Evolutionary conservation across 495 filamentous ascomycete genomes (phyloP), one percentile per base, ranked within the genome.

Genomic region (Amorphotheca resinae): DNA sequence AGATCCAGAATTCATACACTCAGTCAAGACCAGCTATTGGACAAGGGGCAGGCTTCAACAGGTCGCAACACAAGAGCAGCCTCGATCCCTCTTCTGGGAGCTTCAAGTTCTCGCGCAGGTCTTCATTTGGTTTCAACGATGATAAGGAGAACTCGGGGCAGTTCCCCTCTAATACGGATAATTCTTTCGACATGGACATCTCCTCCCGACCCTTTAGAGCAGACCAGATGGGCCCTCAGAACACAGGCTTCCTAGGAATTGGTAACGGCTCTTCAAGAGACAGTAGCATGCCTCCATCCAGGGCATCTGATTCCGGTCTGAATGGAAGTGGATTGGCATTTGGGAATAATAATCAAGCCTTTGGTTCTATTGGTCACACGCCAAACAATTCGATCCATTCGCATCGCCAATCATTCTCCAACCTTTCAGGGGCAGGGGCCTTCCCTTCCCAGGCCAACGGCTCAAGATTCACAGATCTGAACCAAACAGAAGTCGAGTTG

Each of bases 1-100:
- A 75, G 14, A 38, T 60, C 1, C 54, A 58, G 37, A 66, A 67
- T 26, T 44, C 38, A 17, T 74, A 70, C 45, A 70, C 67, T 38
- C 17, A 65, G 1, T 42, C 49, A 5, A 14, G 56, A 3, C 49
- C 50, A 9, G 23, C 40, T 12, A 44, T 54, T 25, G 37, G 38
- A 17, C 53, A 56, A 36, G 41, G 43, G 7, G 7, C 46, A 35
- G 43, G 42, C 22, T 49, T 48, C 26, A 37, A 26, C 25, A 45
- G 54, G 35, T 28, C 41, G 18, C 46, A 47, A 26, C 34, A 37
- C 2, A 57, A 57, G 42, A 57, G 54, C 44, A 53, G 36, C 44
- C 42, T 57, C 2, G 50, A 57, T 41, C 54, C 54, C 17, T 42
- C 51, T 5, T 51, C 50, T 2, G 54, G 54, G 3, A n/a, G 26